Evolutionary conservation across 1,284 basidiomycete genomes (phyloP), one percentile per base, ranked within the genome.

Genomic region (Cutaneotrichosporon dermatis): DNA sequence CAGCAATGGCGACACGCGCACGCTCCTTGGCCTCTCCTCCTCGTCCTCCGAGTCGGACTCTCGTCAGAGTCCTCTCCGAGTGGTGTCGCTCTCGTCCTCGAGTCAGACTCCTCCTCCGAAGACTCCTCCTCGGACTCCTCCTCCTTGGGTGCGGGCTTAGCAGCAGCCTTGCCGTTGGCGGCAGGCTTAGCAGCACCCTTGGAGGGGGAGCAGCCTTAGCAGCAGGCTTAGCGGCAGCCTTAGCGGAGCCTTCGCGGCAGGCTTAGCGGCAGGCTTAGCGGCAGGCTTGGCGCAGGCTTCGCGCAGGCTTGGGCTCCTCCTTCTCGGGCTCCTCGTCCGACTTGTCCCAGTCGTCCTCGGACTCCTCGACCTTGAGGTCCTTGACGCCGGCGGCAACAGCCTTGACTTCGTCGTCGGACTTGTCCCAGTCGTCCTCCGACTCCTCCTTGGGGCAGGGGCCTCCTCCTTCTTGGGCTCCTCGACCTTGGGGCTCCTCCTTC

Each of bases 291-390:
- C 4, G 56, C 52, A 9, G 60, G 37, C n/a, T 60, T 58, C n/a
- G 46, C 13, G 63, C 56, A 16, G 63, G 41, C 48, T 60, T 60
- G 33, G 43, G 10, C 43, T 44, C 35, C 46, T 82, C 85, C 54
- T 25, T 25, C 25, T 25, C 25, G 25, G 25, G 25, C 25, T 70
- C 66, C 33, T 69, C 68, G 16, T 58, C 59, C 42, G 86, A 86
- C 34, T 85, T 88, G 62, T 96, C 93, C 93, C 92, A 96, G 65
- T 91, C 88, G 65, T 91, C 76, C 12, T 65, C 68, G 6, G 57
- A 55, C 58, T 76, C 73, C 15, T 72, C 71, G 12, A 73, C 73
- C 64, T 72, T 72, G 36, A 73, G 50, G 60, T 71, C 70, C 53
- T 69, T 72, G n/a, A 76, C 68, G 4, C 65, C 69, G 7, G 69